Base-by-base conservation (phyloP, 1,284 basidiomycete genomes). In the Sphaerobolus stellatus region DNA sequence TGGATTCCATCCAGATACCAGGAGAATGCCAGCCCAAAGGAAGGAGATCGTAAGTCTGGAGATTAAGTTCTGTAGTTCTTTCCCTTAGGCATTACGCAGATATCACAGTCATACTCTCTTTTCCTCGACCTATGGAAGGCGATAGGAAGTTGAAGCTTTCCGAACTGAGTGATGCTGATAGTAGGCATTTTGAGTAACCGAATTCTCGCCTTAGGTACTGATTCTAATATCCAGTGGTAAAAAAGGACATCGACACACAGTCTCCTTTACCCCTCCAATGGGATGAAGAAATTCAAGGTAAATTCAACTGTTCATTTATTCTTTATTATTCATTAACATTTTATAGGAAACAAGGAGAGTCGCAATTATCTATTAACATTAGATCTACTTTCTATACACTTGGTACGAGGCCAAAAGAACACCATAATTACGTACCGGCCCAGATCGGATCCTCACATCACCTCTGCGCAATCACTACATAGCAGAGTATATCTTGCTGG, bases 1-100 rank as follows among this genome's bases (percentile, higher is more conserved):
- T 78, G 75, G 75, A 79, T 79, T 31, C 77, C 78, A 5, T 73
- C 76, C 2, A 70, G 77, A 48, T 80, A 75, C 54, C 71, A 76
- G 57, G 77, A 77, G 54, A 70, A 72, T 55, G 59, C 69, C 2
- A 59, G 62, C 45, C 60, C 62, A 14, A 61, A 62, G 20, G 57
- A 66, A 53, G 74, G 73, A 55, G 75, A 76, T 66, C 74, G 79
- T 75, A 63, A 61, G 79, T 59, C 4, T 30, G n/a, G 34, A 28
- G 25, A 22, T 27, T 28, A 2, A 24, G 16, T 13, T 5, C 5
- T 36, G 29, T 29, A 8, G 2, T 14, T 14, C 22, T 11, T 20
- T 8, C 20, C 25, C 41, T 16, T 30, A 34, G 8, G 13, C 13
- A 48, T 27, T 8, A 29, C 14, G n/a, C 47, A 82, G 80, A 82